These are phyloP conservation scores for Flammula alnicola DNA, from an alignment of 1,284 basidiomycete genomes.

Conservation along the genomic window DNA sequence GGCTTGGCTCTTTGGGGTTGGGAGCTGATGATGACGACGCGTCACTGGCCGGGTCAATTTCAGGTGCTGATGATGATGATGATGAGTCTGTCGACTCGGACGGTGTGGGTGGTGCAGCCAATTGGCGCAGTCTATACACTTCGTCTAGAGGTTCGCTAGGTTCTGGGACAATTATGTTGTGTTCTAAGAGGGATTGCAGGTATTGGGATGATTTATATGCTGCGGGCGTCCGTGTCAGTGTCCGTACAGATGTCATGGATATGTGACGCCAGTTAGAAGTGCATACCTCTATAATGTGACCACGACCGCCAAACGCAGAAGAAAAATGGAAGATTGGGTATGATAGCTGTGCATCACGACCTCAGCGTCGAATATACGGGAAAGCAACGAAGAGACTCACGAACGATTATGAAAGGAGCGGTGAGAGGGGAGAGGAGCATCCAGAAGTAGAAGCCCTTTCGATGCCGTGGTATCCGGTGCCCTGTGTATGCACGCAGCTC, in stretches of 20 bases:
- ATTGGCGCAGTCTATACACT: slow-evolving; percentile 52
- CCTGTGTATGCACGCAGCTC: slow-evolving; percentile 58
- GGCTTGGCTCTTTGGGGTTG: slow-evolving; percentile 15
- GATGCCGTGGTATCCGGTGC: slow-evolving; percentile 64
- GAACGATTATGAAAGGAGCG: slow-evolving; percentile 73
- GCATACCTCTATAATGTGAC: slow-evolving; percentile 78
- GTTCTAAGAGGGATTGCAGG: slow-evolving; percentile 60
- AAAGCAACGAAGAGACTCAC: slow-evolving; percentile 46
- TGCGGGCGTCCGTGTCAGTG: too few relatives aligned
- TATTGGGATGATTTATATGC: slow-evolving; percentile 78
- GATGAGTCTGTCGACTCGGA: neutral
- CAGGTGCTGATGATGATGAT: slow-evolving; percentile 1
- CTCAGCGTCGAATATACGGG: neutral
- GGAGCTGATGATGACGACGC: neutral
- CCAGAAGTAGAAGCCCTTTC: slow-evolving; percentile 68
- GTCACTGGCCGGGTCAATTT: slow-evolving; percentile 14
- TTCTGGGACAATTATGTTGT: slow-evolving; percentile 58
- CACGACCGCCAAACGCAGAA: slow-evolving; percentile 84
- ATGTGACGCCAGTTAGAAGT: neutral
- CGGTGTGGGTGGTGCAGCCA: slow-evolving; percentile 18
- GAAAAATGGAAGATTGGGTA: slow-evolving; percentile 84
- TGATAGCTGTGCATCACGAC: slow-evolving; percentile 56
- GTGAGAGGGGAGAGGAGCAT: slow-evolving; percentile 68
- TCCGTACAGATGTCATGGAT: neutral
- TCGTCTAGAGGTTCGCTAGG: slow-evolving; percentile 57